Evolutionary conservation across 2,329 filamentous ascomycete genomes (phyloP).

Genomic region (Claviceps cyperi): DNA sequence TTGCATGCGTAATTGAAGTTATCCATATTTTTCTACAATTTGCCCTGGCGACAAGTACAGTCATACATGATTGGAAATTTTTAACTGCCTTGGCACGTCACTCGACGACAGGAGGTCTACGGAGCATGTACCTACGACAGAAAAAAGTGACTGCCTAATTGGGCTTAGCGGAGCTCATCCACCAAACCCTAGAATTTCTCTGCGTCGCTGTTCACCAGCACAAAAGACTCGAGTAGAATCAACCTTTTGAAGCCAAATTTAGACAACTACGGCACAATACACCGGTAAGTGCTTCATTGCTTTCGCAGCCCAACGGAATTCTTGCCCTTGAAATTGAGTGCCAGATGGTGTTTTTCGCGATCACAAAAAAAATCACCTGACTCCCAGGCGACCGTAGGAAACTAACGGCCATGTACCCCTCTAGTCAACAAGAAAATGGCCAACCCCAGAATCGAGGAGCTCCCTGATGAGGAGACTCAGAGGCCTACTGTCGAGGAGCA

Average conservation of each 20-base stretch:
- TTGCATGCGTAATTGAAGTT: neutral
- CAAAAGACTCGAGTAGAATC: slow-evolving; percentile 20
- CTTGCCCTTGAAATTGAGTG: neutral
- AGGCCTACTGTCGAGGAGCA: slow-evolving; percentile 67
- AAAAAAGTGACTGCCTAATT: slow-evolving; percentile 25
- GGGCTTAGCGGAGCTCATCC: slow-evolving; percentile 21
- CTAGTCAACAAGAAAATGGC: slow-evolving; percentile 53
- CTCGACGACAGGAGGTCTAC: neutral
- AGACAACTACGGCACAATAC: slow-evolving; percentile 21
- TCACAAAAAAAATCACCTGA: slow-evolving; percentile 3
- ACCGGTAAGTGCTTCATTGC: slow-evolving; percentile 20
- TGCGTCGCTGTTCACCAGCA: slow-evolving; percentile 21
- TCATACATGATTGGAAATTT: neutral
- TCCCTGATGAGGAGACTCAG: slow-evolving; percentile 79
- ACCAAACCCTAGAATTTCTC: slow-evolving; percentile 33
- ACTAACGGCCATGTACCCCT: slow-evolving; percentile 2
- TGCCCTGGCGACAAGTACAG: no score
- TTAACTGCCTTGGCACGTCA: neutral
- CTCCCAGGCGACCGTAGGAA: neutral
- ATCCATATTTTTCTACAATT: neutral
- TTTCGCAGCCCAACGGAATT: slow-evolving; percentile 4
- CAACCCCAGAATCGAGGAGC: slow-evolving; percentile 94
- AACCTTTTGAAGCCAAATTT: slow-evolving; percentile 17
- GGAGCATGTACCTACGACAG: no score
- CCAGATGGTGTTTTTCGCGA: neutral